These are phyloP conservation scores for Hygrophoropsis aurantiaca DNA, from an alignment of 768 basidiomycete species.

Conservation along the genomic window DNA sequence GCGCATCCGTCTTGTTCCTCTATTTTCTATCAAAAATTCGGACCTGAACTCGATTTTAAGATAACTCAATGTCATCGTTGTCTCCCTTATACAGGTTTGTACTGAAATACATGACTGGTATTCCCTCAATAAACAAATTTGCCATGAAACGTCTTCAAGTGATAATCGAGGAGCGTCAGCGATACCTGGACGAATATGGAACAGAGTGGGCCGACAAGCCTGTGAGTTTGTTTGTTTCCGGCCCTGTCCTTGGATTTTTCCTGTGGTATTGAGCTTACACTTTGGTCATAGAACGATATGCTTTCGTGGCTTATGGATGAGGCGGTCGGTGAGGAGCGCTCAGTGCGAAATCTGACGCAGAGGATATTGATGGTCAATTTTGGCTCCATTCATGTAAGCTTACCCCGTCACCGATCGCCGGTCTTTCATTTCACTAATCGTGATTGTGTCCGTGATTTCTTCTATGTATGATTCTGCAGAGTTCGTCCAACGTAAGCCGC, in stretches of 20 bases:
- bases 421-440: not conserved
- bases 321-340: slow-evolving; percentile 16
- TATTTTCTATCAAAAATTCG: no score
- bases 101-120: slow-evolving; percentile 8
- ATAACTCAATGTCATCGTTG: not conserved
- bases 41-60: no score
- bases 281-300: slow-evolving; percentile 28
- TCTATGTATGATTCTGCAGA: no score
- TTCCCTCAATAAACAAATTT: slow-evolving; percentile 1
- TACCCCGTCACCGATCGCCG: not conserved
- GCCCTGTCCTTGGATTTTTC: not conserved
- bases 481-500: slow-evolving; percentile 13
- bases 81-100: slow-evolving; percentile 17
- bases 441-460: not conserved
- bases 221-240: slow-evolving; percentile 24
- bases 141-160: slow-evolving; percentile 22
- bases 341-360: slow-evolving; percentile 18
- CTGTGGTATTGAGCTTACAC: not conserved
- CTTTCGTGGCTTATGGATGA: slow-evolving; percentile 31
- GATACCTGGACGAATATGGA: slow-evolving; percentile 20
- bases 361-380: slow-evolving; percentile 16
- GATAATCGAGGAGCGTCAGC: slow-evolving; percentile 28
- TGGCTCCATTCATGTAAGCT: slow-evolving; percentile 22
- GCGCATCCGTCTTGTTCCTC: no score
- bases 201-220: slow-evolving; percentile 30